Base-by-base conservation (phyloP, 1,139 yeast species). In the Scheffersomyces insectosa region DNA sequence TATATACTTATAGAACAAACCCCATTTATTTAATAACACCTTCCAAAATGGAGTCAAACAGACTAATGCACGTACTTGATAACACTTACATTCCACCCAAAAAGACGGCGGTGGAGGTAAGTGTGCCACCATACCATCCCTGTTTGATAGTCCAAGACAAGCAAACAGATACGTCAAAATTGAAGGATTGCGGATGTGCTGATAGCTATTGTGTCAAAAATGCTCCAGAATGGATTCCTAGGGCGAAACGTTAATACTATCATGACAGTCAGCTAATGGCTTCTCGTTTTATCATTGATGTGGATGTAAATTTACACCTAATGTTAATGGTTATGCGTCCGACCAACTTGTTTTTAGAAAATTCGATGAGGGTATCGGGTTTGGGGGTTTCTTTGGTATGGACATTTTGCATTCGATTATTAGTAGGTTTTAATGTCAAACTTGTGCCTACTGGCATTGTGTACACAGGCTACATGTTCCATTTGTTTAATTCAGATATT, bases 121-220 rank as follows among this genome's bases (percentile, higher is more conserved):
- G 52, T 8, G 66, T 71, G 3, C 77, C 77, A 9, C 54, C 59
- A 10, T 72, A 71, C 50, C 77, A 73, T 46, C 79, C 78, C 6
- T 70, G 77, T 48, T 57, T 73, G 42, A 70, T 73, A 20, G 76
- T 72, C 33, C 76, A 72, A 50, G 78, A 73, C 50, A 60, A 62
- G 12, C 75, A 71, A 50, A 69, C 74, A 2, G 77, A 72, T 47
- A 62, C 64, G 6, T 62, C 57, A 25, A 71, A 69, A 45, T 43
- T 63, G 36, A 71, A 72, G 46, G 62, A 65, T 3, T 73, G 78
- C 54, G 79, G 79, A 4, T 73, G 78, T 55, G 68, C 76, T 4
- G 77, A 70, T 51, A 48, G 51, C n/a, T 69, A 70, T 51, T 73
- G 77, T 48, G 71, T 72, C 20, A 71, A 63, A 48, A 66, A 70